These are phyloP conservation scores for Begonia loranthoides DNA, from an alignment of 306 rosid genomes.

Conservation along the genomic window DNA sequence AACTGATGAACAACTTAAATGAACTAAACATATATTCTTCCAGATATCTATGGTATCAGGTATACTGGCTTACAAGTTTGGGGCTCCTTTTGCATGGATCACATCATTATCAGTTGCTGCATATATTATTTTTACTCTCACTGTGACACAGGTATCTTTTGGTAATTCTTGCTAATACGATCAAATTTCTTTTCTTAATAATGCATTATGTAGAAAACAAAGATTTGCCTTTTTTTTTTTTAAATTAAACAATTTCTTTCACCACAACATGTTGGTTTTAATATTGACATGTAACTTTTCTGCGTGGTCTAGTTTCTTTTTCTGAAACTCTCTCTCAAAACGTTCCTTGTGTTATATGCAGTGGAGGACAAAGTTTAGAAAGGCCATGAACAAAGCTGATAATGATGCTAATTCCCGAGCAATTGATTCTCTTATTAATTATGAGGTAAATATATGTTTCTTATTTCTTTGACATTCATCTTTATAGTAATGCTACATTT, in stretches of 20 bases:
- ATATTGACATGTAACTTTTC: too few relatives aligned
- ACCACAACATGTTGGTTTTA: too few relatives aligned
- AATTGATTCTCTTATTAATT: constrained; percentile 87
- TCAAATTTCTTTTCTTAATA: too few relatives aligned
- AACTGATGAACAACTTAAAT: constrained; percentile 19
- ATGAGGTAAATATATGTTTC: constrained; percentile 48
- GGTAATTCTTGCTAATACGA: too few relatives aligned
- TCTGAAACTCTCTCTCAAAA: neutral
- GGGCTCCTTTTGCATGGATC: constrained; percentile 92
- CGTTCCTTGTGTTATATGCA: constrained; percentile 17
- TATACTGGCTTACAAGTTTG: constrained; percentile 89
- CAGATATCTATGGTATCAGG: constrained; percentile 99
- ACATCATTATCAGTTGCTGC: constrained; percentile 95
- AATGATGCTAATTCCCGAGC: constrained; percentile 84
- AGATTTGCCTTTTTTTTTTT: too few relatives aligned
- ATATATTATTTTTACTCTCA: constrained; percentile 61
- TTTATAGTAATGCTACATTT: too few relatives aligned
- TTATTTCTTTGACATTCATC: constrained; percentile 2
- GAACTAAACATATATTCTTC: constrained; percentile 50
- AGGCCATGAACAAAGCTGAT: constrained; percentile 92
- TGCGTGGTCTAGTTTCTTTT: neutral
- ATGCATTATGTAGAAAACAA: too few relatives aligned
- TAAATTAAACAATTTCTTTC: too few relatives aligned
- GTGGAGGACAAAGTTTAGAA: constrained; percentile 99
- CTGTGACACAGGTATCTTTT: constrained; percentile 70